Percentiles rank a stretch among this genome's conserved stretches.
Evolutionary conservation across 202 grass and related monocot species (phyloP).

Genomic region (Schoenoplectus triqueter): DNA sequence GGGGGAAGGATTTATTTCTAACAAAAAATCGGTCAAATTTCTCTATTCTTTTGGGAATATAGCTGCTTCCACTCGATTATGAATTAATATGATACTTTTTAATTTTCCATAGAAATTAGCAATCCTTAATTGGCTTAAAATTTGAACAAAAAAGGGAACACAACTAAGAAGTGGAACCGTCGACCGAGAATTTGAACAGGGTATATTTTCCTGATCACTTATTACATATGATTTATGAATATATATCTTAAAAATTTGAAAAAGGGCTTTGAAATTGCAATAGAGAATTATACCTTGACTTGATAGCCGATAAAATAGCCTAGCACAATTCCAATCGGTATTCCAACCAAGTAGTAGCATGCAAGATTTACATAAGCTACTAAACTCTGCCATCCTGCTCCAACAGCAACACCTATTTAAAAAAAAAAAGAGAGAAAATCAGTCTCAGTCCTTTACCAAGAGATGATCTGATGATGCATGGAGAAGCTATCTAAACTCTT

Average conservation of each 20-base stretch:
- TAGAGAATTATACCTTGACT: slow-evolving; percentile 25
- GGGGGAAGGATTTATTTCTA: not conserved
- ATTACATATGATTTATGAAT: not conserved
- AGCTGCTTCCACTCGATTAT: not conserved
- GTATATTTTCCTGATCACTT: not conserved
- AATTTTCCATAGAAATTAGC: not conserved
- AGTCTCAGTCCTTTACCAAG: not conserved
- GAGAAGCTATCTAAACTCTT: not conserved
- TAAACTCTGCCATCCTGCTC: slow-evolving; percentile 84
- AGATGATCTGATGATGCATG: not conserved
- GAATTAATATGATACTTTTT: not conserved
- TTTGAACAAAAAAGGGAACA: not conserved
- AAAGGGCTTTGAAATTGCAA: not conserved
- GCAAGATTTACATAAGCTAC: slow-evolving; percentile 81
- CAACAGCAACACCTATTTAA: slow-evolving; percentile 81
- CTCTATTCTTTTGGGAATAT: too few species aligned
- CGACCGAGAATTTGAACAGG: not conserved
- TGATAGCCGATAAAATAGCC: slow-evolving; percentile 50
- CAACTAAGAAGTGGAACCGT: not conserved
- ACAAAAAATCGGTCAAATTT: not conserved
- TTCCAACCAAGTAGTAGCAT: slow-evolving; percentile 86
- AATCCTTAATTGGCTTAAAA: slow-evolving; percentile 5
- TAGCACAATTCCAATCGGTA: slow-evolving; percentile 72
- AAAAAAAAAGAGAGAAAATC: not conserved
- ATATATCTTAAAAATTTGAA: not conserved